A percentile compares a stretch with the other conserved stretches of the same genome.
Evolutionary conservation across 2,329 filamentous ascomycete genomes (phyloP).

Genomic region (Fusarium sp.): DNA sequence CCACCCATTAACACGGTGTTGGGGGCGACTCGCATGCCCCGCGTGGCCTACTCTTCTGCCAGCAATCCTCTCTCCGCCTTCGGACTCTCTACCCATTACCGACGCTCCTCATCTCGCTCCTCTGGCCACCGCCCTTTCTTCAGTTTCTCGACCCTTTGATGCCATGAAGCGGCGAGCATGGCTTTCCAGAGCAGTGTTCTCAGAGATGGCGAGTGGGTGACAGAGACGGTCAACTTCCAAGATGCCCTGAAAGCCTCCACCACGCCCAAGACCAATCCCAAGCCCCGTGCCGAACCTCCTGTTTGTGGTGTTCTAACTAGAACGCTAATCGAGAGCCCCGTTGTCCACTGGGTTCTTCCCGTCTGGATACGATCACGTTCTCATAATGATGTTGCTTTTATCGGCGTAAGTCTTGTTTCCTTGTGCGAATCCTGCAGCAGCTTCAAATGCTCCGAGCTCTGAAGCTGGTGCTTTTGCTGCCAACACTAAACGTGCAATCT

Average conservation of each 20-base stretch:
- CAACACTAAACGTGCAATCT: not conserved
- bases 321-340: conserved; percentile 81
- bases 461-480: not conserved
- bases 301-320: conserved; percentile 79
- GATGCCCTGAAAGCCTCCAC: conserved; percentile 55
- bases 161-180: conserved; percentile 47
- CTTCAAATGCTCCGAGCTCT: not conserved
- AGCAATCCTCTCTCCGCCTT: not conserved
- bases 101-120: not conserved
- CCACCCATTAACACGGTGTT: conserved; percentile 3
- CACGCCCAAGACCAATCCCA: conserved; percentile 46
- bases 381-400: conserved; percentile 86
- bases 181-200: conserved; percentile 67
- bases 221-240: conserved; percentile 61
- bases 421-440: not conserved
- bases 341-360: conserved; percentile 81
- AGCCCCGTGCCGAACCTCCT: conserved; percentile 57
- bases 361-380: conserved; percentile 78
- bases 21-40: conserved; percentile 8
- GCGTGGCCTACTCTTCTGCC: not conserved
- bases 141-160: conserved; percentile 17
- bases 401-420: conserved; percentile 72
- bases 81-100: not conserved
- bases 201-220: conserved; percentile 68
- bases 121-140: conserved; percentile 1